phyloP scores from a whole-genome alignment of 2,329 filamentous ascomycete genomes.

The Passalora sequoiae region DNA sequence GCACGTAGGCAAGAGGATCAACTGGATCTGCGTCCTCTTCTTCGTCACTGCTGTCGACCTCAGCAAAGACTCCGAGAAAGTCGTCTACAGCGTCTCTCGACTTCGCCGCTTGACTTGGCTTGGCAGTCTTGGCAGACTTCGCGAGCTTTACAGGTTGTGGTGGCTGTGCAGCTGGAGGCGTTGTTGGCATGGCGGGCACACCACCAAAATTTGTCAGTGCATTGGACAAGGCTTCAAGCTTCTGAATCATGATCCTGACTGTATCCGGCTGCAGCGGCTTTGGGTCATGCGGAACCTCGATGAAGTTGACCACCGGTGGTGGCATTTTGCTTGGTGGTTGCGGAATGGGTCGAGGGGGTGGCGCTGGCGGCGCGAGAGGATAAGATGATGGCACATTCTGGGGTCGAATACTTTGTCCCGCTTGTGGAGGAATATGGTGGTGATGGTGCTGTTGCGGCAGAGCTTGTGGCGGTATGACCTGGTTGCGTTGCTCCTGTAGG shows the following conservation, averaged over 20 bases:
- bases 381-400: conserved; percentile 6
- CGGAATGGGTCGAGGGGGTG: conserved; percentile 2
- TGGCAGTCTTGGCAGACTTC: conserved; percentile 4
- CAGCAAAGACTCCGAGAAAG: conserved; percentile 27
- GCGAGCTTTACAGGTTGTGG: conserved; percentile 1
- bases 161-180: conserved; percentile 11
- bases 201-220: conserved; percentile 29
- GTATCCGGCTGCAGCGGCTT: conserved; percentile 18
- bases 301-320: conserved; percentile 20
- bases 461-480: conserved; percentile 4
- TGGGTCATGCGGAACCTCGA: conserved; percentile 17
- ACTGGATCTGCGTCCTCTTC: conserved; percentile 15
- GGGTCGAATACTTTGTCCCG: not conserved
- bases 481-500: no score
- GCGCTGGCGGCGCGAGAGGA: conserved; percentile 2
- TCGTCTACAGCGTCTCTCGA: conserved; percentile 11
- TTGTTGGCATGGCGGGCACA: conserved; percentile 18
- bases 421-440: conserved; percentile 3
- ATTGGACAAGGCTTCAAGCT: conserved; percentile 23
- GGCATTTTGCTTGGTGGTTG: conserved; percentile 11
- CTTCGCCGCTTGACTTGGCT: conserved; percentile 7
- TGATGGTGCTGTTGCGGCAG: conserved; percentile 5
- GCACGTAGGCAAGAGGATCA: conserved; percentile 13
- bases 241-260: conserved; percentile 25
- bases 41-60: conserved; percentile 19